Evolutionary conservation across 306 rosid species (phyloP), one percentile per base, ranked within the genome.

Genomic region (Sophora flavescens): DNA sequence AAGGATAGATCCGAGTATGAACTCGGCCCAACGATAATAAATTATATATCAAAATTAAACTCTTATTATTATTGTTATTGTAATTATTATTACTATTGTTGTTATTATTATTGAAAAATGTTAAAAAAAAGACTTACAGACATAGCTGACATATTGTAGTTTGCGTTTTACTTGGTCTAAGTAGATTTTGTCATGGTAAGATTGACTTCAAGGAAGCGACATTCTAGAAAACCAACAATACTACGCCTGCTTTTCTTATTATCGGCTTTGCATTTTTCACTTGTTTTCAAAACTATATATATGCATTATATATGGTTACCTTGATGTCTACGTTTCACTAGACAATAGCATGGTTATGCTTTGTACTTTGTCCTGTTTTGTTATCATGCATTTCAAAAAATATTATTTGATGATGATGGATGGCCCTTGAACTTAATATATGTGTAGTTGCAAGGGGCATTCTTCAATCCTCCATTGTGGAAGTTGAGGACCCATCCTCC

Each of bases 141-240:
- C 6, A 35, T 18, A 63, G 63, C 32, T 66, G 65, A 38, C 58
- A 59, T 50, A 26, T 12, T 48, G 39, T 80, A 68, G 61, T 45
- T 53, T 44, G 57, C 44, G 78, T 70, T 76, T 76, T 70, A 76
- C 81, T 62, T n/a, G 0, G 78, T 81, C 85, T 47, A 52, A 61
- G 62, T 36, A 48, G 61, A 3, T 62, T 69, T 57, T 60, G 74
- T 35, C 68, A 68, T 63, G 51, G 36, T 33, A 56, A 61, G 10
- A 8, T 57, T 74, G 76, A 74, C 76, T 66, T 47, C 42, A 59
- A 13, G 32, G 33, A 68, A 28, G 39, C 59, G 48, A 75, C 77
- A 67, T 81, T 81, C 84, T 75, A 81, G 80, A 74, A 74, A 59
- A 17, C 74, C 67, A 32, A 45, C 48, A 47, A 2, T 28, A 38